Evolutionary conservation across 1,284 basidiomycete species (phyloP), one percentile per base, ranked within the genome.

Genomic region (Lentinula novae-zelandiae): DNA sequence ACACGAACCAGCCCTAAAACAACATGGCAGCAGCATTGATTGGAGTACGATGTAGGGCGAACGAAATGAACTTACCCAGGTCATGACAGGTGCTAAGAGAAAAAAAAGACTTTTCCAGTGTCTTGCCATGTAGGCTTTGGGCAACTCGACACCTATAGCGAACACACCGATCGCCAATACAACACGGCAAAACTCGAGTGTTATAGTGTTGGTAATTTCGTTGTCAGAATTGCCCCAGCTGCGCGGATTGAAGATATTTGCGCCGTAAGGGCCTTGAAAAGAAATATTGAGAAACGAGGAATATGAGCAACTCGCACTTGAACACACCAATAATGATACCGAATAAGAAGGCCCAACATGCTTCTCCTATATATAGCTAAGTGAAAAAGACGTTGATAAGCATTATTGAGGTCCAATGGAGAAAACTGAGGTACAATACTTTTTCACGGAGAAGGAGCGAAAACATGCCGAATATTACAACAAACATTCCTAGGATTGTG

Each of bases 121-220:
- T 22, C 86, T 83, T 50, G 82, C 79, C 82, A 98, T 91, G 74
- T 98, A 98, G 39, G 90, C 89, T 75, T 95, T 96, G 31, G 95
- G 95, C 69, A 97, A 77, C 71, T 97, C 93, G 44, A 99, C 97
- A 2, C 97, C 97, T 63, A 99, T 94, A 9, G 96, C 95, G 73
- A 99, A 99, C 3, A 99, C 96, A 44, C 95, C 95, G 61, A 99
- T 92, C 5, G 96, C 96, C 53, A 99, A 88, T 60, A 98, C 93
- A 61, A 99, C 89, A n/a, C 96, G 84, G 20, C 95, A 96, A 68
- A 99, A 82, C 75, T 99, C 97, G 63, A 95, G 79, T 0, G 89
- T 94, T 64, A 96, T 92, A 31, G 78, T 77, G 72, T 95, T 89
- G 8, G 80, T 78, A 4, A 79, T 75, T 20, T 82, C 77, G 10